Evolutionary conservation across 1,284 basidiomycete species (phyloP).

Genomic region (Ceratobasidium papillatum): DNA sequence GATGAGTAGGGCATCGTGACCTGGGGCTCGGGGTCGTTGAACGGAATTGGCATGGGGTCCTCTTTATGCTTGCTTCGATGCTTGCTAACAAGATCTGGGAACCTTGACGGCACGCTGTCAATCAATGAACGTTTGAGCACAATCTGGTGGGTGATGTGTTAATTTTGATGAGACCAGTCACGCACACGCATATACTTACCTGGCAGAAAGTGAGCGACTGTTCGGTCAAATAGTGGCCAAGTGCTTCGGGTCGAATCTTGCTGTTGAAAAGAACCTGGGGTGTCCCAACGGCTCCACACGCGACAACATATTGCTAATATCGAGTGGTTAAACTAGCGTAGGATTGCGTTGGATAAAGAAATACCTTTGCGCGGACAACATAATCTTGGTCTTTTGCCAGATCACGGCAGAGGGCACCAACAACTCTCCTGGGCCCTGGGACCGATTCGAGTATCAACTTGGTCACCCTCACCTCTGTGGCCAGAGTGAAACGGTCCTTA

Average conservation of each 20-base stretch:
- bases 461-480: background rate
- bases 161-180: background rate
- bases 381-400: background rate
- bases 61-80: constrained; percentile 50
- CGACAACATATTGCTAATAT: constrained; percentile 26
- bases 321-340: background rate
- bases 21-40: constrained; percentile 52
- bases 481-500: background rate
- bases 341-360: background rate
- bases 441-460: background rate
- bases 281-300: constrained; percentile 34
- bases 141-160: background rate
- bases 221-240: constrained; percentile 28
- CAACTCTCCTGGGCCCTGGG: background rate
- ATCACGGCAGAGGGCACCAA: background rate
- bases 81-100: constrained; percentile 32
- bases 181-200: background rate
- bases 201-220: constrained; percentile 42
- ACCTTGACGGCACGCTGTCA: background rate
- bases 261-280: constrained; percentile 41
- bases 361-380: constrained; percentile 22
- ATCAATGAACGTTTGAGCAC: constrained; percentile 12
- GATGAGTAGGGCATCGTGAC: constrained; percentile 48
- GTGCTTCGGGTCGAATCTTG: background rate
- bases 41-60: constrained; percentile 48